phyloP scores from a whole-genome alignment of 768 basidiomycete genomes.

The Pholiota conissans region DNA sequence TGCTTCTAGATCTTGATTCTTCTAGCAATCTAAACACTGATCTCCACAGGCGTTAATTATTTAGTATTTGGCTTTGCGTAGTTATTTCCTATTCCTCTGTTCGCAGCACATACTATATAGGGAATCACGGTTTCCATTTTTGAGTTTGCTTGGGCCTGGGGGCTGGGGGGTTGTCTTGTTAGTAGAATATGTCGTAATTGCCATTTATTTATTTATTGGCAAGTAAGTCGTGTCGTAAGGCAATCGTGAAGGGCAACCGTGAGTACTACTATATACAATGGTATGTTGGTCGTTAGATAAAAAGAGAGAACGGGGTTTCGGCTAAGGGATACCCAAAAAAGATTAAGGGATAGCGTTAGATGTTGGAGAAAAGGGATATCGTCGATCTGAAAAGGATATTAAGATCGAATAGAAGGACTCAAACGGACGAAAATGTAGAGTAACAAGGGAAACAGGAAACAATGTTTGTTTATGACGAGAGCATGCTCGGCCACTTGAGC shows the following conservation, averaged over 20 bases:
- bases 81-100: not conserved
- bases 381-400: too few species aligned
- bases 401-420: too few species aligned
- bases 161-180: not conserved
- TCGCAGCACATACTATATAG: not conserved
- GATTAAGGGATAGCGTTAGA: conserved; percentile 4
- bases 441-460: not conserved
- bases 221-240: not conserved
- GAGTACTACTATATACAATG: conserved; percentile 7
- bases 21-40: not conserved
- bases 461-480: conserved; percentile 28
- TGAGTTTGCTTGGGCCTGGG: not conserved
- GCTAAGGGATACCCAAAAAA: not conserved
- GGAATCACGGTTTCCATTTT: not conserved
- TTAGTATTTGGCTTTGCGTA: not conserved
- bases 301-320: not conserved
- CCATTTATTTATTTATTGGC: not conserved
- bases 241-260: conserved; percentile 1
- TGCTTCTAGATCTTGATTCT: not conserved
- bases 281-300: not conserved
- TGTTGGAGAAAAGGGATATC: not conserved
- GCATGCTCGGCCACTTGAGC: conserved; percentile 85
- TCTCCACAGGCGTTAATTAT: not conserved
- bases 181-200: not conserved
- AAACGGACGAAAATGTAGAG: not conserved